Percentiles rank a stretch among this genome's conserved stretches.
phyloP scores from a whole-genome alignment of 495 filamentous ascomycete species.

The Pyrenula aspistea region DNA sequence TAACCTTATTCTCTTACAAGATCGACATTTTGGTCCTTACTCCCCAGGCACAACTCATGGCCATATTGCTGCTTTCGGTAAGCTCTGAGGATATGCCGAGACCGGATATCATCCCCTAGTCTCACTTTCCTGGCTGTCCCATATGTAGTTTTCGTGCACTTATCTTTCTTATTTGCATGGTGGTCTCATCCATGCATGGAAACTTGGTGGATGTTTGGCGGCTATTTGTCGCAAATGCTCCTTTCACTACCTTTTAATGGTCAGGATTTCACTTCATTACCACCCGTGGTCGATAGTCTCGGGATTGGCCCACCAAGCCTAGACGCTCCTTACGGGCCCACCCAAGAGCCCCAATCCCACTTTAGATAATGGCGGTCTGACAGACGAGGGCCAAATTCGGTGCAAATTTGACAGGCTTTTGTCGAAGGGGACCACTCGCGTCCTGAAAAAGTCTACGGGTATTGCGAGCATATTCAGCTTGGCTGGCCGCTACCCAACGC shows the following conservation, averaged over 20 bases:
- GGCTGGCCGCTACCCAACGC: background rate
- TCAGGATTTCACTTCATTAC: background rate
- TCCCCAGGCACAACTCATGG: background rate
- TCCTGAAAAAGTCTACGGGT: too few relatives aligned
- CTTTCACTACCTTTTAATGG: too few relatives aligned
- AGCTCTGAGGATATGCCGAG: background rate
- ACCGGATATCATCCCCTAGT: background rate
- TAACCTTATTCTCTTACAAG: background rate
- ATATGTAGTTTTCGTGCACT: too few relatives aligned
- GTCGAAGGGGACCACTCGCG: too few relatives aligned
- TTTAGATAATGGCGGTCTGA: background rate
- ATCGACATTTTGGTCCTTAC: background rate
- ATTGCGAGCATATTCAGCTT: too few relatives aligned
- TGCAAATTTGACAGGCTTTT: too few relatives aligned
- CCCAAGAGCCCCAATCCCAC: background rate
- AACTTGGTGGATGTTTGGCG: too few relatives aligned
- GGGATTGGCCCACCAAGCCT: background rate
- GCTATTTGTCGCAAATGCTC: too few relatives aligned
- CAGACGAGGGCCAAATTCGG: background rate
- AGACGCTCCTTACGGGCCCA: background rate
- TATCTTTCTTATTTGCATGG: too few relatives aligned
- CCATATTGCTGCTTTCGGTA: background rate
- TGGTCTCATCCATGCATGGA: too few relatives aligned
- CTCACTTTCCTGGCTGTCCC: too few relatives aligned
- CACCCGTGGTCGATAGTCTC: background rate